Base-by-base conservation (phyloP, 2,329 filamentous ascomycete species). In the Trichophyton mentagrophytes region DNA sequence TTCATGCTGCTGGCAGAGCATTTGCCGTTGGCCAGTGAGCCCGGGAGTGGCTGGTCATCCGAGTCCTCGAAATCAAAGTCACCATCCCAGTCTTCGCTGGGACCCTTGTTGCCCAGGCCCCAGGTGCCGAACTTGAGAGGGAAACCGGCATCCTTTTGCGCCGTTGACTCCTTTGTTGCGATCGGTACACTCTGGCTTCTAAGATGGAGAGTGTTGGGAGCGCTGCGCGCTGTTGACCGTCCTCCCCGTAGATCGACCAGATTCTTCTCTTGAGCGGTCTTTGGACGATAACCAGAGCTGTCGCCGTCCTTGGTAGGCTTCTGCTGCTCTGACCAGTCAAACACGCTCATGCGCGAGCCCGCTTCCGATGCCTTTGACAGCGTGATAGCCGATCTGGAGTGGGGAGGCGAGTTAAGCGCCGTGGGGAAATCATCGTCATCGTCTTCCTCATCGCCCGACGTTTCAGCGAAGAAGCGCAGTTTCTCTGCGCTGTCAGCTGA, bases 61-160 rank as follows among this genome's bases (percentile, higher is more conserved):
- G 77, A 73, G 11, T 74, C 69, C 22, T 81, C 80, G 69, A 86
- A 85, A 61, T 85, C 83, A 66, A 86, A 86, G 67, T 86, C 84
- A 59, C 83, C 83, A 66, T 86, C 84, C 84, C 84, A 86, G 68
- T 86, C 84, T 68, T 86, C 84, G 25, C 80, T 85, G 22, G 84
- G 82, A 55, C 80, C 83, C 67, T 86, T 86, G 69, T 79, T 84
- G 17, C 84, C 83, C 33, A 85, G 74, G n/a, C 82, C 82, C 83
- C 84, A 86, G 2, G 84, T 85, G 46, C 82, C 82, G 67, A 85
- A 85, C 67, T 86, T 86, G 66, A 73, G 71, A 22, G 73, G 74
- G 72, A 82, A 66, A 72, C 82, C 70, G 1, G 57, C 11, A 70
- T 81, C 71, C 68, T 74, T 73, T 73, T 77, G 69, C 73, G 79